phyloP scores from a whole-genome alignment of 78 protist genomes.

The Cavenderia fasciculata region DNA sequence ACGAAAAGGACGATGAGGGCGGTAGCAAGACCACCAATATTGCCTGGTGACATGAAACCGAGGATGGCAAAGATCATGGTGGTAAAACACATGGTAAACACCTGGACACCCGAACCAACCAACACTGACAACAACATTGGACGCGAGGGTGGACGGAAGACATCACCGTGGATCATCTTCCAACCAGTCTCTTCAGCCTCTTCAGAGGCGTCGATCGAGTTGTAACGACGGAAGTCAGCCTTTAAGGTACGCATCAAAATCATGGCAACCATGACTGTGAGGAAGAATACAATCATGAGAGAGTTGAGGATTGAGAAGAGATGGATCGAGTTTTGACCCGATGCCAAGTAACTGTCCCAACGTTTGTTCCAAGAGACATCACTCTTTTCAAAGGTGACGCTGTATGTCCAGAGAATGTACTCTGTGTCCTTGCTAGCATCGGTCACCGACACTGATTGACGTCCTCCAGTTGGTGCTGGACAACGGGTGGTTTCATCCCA shows the following conservation, averaged over 20 bases:
- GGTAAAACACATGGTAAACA: slow-evolving; percentile 87
- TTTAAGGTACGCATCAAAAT: slow-evolving; percentile 94
- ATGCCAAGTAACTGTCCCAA: slow-evolving; percentile 95
- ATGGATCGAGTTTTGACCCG: slow-evolving; percentile 87
- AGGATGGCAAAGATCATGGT: slow-evolving; percentile 92
- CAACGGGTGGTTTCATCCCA: too few species aligned
- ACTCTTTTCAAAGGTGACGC: slow-evolving; percentile 81
- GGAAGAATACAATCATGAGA: slow-evolving; percentile 93
- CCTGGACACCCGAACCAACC: slow-evolving; percentile 93
- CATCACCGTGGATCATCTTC: slow-evolving; percentile 98
- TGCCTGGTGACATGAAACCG: slow-evolving; percentile 98
- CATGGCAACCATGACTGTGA: slow-evolving; percentile 96
- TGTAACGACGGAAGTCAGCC: slow-evolving; percentile 87
- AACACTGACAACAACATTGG: slow-evolving; percentile 85
- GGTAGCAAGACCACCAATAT: slow-evolving; percentile 92
- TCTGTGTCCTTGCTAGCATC: not conserved
- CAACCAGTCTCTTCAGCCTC: slow-evolving; percentile 96
- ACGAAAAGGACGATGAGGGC: slow-evolving; percentile 93
- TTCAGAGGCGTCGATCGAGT: slow-evolving; percentile 71
- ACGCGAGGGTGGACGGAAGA: slow-evolving; percentile 95
- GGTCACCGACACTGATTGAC: not conserved
- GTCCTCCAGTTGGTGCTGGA: too few species aligned
- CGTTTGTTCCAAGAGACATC: slow-evolving; percentile 93
- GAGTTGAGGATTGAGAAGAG: slow-evolving; percentile 98
- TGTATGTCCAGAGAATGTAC: slow-evolving; percentile 85